Evolutionary conservation across 2,329 filamentous ascomycete species (phyloP), one percentile per base, ranked within the genome.

Genomic region (Arthrobotrys musiformis): DNA sequence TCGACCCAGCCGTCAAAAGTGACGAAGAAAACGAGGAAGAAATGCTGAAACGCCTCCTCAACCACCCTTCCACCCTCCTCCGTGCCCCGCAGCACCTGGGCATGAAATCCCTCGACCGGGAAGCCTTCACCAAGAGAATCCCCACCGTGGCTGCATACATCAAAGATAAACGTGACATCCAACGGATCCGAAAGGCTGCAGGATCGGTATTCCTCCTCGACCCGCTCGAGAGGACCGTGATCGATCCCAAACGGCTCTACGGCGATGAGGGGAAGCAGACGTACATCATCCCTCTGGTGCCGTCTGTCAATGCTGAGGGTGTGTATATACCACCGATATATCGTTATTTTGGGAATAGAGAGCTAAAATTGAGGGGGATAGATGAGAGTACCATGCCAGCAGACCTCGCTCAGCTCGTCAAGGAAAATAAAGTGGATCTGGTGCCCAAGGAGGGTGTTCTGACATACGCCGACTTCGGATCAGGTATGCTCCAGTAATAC

Each of bases 121-220:
- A 90, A 15, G 90, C 96, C 79, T 98, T 98, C 85, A 86, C 88
- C 63, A 93, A 91, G 83, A 92, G 87, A 0, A 85, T 97, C 68
- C 90, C 91, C 24, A 86, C 94, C 24, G 89, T 93, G 7, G 94
- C 93, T 1, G 94, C 93, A 5, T 89, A 91, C 40, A 86, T 98
- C 50, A 88, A 89, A 79, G 91, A 95, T 82, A 88, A 88, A 77
- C 91, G 89, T 80, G 89, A 93, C 81, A 93, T 98, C 69, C 88
- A 90, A 24, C 88, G 86, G 79, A 90, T 92, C 82, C 88, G 92
- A 79, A 89, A 89, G 80, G 79, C 79, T 80, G 76, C 79, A 64
- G 30, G 85, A 84, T 62, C 82, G 81, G 79, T 87, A 84, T 78
- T 87, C 84, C 79, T 81, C 30, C 48, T 40, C 19, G 72, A 76